phyloP scores from a whole-genome alignment of 2,329 filamentous ascomycete genomes.

The Alternaria infectoria region DNA sequence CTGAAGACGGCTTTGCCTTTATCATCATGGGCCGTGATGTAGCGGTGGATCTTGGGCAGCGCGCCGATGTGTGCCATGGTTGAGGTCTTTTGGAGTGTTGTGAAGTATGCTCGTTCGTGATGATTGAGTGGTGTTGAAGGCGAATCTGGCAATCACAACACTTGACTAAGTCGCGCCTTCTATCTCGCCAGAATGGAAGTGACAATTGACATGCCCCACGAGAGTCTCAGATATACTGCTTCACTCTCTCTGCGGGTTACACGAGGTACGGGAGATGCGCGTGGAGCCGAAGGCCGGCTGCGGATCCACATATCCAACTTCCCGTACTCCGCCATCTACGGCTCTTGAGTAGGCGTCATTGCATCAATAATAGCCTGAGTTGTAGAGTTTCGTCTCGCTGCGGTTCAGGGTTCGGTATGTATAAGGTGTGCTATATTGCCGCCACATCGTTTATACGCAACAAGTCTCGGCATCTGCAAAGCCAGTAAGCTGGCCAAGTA shows the following conservation, averaged over 20 bases:
- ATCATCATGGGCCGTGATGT: constrained; percentile 46
- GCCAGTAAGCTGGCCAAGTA: not conserved
- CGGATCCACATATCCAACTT: constrained; percentile 11
- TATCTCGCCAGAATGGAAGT: not conserved
- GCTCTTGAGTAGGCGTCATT: not conserved
- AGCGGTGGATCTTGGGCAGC: constrained; percentile 43
- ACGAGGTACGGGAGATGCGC: constrained; percentile 16
- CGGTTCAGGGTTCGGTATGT: not conserved
- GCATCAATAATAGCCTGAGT: not conserved
- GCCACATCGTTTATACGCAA: not conserved
- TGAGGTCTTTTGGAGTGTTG: not conserved
- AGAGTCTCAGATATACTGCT: not conserved
- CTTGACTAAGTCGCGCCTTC: not conserved
- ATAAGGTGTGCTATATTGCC: not conserved
- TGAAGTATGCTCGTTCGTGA: not conserved
- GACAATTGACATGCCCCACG: not conserved
- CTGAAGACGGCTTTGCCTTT: constrained; percentile 48
- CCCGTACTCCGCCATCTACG: constrained; percentile 21
- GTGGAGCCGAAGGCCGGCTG: constrained; percentile 34
- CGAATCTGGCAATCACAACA: not conserved
- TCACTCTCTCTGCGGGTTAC: constrained; percentile 9
- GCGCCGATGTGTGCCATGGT: constrained; percentile 42
- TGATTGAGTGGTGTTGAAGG: not conserved
- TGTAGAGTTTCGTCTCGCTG: not conserved
- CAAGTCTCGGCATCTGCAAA: not conserved